A percentile compares a stretch with the other conserved stretches of the same genome.
Evolutionary conservation across 108 stramenopile genomes (phyloP).

Genomic region (Nitzschia sp.): DNA sequence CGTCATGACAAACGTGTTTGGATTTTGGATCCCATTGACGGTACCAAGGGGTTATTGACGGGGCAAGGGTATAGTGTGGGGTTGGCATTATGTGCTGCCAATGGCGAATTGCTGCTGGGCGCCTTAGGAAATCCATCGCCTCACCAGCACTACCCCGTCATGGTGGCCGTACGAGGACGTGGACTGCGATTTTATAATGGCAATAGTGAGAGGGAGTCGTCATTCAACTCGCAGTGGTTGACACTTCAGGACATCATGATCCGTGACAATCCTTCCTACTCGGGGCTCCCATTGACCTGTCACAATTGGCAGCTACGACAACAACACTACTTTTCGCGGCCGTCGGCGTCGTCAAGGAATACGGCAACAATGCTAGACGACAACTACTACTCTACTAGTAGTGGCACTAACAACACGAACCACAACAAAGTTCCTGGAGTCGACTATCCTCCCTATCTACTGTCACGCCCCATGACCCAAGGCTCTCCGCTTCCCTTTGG

Average conservation of each 20-base stretch:
- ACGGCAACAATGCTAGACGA: background rate
- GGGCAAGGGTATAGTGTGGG: constrained; percentile 79
- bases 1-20: constrained; percentile 57
- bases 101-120: background rate
- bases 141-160: background rate
- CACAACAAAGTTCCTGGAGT: constrained; percentile 5
- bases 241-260: background rate
- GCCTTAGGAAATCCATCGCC: background rate
- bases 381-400: background rate
- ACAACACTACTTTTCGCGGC: too few relatives aligned
- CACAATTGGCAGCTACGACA: background rate
- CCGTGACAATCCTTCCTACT: background rate
- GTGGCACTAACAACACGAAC: background rate
- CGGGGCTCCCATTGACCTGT: too few relatives aligned
- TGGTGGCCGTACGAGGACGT: constrained; percentile 11
- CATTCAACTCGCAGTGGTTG: too few relatives aligned
- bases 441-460: constrained; percentile 17
- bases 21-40: constrained; percentile 90
- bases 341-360: too few relatives aligned
- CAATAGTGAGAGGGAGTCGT: too few relatives aligned
- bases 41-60: constrained; percentile 87
- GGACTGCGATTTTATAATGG: background rate
- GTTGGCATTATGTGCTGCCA: constrained; percentile 59
- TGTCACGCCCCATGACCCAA: constrained; percentile 8
- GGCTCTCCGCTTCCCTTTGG: constrained; percentile 16